These are phyloP conservation scores for Euphorbia peplus DNA, from an alignment of 345 rosid species.

Conservation along the genomic window DNA sequence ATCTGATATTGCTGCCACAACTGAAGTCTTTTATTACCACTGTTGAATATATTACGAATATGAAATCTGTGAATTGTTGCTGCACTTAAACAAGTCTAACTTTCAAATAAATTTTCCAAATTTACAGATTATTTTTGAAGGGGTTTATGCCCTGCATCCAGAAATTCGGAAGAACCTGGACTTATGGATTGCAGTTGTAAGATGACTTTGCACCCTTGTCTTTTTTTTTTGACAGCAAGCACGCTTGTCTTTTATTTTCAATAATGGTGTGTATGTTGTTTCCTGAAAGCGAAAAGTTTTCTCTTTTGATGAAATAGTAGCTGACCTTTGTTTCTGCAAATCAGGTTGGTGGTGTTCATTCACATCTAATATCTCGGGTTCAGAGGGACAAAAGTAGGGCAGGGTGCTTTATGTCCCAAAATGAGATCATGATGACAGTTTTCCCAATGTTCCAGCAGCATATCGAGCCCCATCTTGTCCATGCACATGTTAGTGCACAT, in stretches of 20 bases:
- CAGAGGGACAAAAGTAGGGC: constrained; percentile 96
- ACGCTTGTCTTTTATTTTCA: constrained; percentile 20
- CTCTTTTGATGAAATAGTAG: not conserved
- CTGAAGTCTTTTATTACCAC: not conserved
- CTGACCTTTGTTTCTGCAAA: constrained; percentile 23
- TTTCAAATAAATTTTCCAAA: constrained; percentile 16
- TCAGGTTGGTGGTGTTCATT: constrained; percentile 99
- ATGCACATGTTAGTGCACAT: constrained; percentile 84
- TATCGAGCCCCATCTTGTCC: constrained; percentile 98
- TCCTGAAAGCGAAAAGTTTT: not conserved
- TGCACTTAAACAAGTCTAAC: not conserved
- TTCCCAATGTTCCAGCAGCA: constrained; percentile 99
- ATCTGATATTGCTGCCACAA: not conserved
- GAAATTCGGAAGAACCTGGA: constrained; percentile 85
- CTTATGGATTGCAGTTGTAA: constrained; percentile 98
- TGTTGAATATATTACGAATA: not conserved
- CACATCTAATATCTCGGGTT: constrained; percentile 95
- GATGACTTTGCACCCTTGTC: constrained; percentile 31
- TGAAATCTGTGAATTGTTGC: constrained; percentile 5
- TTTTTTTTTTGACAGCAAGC: too few relatives aligned
- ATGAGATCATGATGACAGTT: constrained; percentile 95
- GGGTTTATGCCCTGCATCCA: constrained; percentile 95
- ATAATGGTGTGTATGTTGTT: not conserved
- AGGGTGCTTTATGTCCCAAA: constrained; percentile 89
- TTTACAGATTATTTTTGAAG: constrained; percentile 89